A percentile compares a stretch with the other conserved stretches of the same genome.
These are phyloP conservation scores for Coccinonectria pachysandricola DNA, from an alignment of 2,329 filamentous ascomycete genomes.

Conservation along the genomic window DNA sequence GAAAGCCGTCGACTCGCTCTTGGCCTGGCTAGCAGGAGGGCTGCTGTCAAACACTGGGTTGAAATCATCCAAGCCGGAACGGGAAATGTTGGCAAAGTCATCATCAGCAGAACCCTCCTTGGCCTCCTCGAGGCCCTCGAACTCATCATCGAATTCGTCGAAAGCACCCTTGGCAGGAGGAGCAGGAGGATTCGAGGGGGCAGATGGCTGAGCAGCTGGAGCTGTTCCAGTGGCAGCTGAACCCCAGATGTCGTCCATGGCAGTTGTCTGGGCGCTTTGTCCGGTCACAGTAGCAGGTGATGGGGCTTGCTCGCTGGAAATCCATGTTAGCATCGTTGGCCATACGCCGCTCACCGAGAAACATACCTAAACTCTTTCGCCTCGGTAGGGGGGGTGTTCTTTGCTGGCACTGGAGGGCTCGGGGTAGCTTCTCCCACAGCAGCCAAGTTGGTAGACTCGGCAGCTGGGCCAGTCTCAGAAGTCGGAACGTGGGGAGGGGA, in stretches of 20 bases:
- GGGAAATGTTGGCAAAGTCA: conserved; percentile 66
- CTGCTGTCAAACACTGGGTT: conserved; percentile 72
- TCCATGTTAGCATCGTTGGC: conserved; percentile 1
- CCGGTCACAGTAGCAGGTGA: conserved; percentile 22
- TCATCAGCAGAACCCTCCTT: conserved; percentile 72
- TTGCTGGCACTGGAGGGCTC: conserved; percentile 14
- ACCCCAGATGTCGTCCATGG: conserved; percentile 34
- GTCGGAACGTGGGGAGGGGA: conserved; percentile 31
- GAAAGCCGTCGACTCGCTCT: conserved; percentile 43
- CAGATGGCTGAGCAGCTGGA: conserved; percentile 20
- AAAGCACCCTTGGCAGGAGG: conserved; percentile 44
- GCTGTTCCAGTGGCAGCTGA: conserved; percentile 18
- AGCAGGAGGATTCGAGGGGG: conserved; percentile 24
- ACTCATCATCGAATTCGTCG: conserved; percentile 69
- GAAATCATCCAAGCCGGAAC: conserved; percentile 65
- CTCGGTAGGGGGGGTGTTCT: conserved; percentile 14
- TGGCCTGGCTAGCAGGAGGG: conserved; percentile 42
- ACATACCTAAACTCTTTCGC: conserved; percentile 17
- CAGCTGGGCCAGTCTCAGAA: conserved; percentile 10
- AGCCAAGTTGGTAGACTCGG: conserved; percentile 1
- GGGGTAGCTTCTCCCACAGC: conserved; percentile 3
- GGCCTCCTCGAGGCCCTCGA: conserved; percentile 74
- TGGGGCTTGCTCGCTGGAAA: conserved; percentile 20
- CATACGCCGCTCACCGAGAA: neutral
- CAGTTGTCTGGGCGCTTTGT: conserved; percentile 21